phyloP scores from a whole-genome alignment of 805 yeast species.

The Ogataea pini region DNA sequence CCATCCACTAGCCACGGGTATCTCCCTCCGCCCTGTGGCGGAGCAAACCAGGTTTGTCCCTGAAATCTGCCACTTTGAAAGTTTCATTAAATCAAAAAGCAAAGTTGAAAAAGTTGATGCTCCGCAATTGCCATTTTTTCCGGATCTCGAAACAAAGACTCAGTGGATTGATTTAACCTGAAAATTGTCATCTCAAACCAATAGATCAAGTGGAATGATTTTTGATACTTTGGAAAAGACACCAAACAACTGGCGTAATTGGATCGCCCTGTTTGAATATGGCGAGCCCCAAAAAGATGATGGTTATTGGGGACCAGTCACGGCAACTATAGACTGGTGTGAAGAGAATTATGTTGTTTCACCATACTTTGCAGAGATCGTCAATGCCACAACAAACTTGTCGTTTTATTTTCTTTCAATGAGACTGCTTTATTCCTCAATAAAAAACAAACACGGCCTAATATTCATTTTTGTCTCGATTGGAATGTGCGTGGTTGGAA shows the following conservation, averaged over 20 bases:
- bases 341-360: conserved; percentile 94
- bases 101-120: neutral
- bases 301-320: conserved; percentile 78
- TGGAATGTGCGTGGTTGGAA: conserved; percentile 84
- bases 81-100: neutral
- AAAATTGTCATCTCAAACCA: neutral
- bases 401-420: conserved; percentile 43
- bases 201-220: neutral
- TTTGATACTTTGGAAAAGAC: neutral
- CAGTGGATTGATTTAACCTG: neutral
- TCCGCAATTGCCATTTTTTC: neutral
- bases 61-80: neutral
- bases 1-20: too few relatives aligned
- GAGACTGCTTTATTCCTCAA: conserved; percentile 49
- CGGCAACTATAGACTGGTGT: conserved; percentile 97
- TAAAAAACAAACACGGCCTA: conserved; percentile 58
- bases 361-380: conserved; percentile 80
- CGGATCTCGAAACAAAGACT: neutral
- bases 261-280: conserved; percentile 18
- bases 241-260: neutral
- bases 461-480: conserved; percentile 68
- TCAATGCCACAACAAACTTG: conserved; percentile 81
- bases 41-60: neutral
- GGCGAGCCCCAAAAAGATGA: conserved; percentile 20
- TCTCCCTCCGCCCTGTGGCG: neutral